phyloP scores from a whole-genome alignment of 1,284 basidiomycete species.

The Porodaedalea pini region DNA sequence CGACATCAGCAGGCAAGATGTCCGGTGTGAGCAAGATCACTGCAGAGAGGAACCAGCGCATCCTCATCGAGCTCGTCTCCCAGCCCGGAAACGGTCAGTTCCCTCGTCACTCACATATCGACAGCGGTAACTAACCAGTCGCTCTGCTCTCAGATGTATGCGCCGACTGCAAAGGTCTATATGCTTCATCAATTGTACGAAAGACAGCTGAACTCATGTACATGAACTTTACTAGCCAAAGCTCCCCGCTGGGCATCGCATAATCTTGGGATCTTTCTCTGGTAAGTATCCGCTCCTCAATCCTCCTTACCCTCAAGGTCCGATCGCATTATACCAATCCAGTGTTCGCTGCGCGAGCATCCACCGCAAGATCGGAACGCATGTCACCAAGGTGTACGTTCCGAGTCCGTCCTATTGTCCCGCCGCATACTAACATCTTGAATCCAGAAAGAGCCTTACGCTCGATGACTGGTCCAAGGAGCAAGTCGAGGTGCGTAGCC shows the following conservation, averaged over 20 bases:
- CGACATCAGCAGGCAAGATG: background rate
- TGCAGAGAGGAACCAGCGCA: constrained; percentile 65
- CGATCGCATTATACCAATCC: constrained; percentile 20
- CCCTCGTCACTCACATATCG: background rate
- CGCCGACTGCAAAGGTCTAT: constrained; percentile 72
- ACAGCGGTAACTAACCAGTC: constrained; percentile 9
- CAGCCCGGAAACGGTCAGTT: constrained; percentile 72
- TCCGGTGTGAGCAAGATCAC: constrained; percentile 48
- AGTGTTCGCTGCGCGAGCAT: constrained; percentile 82
- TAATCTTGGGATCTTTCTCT: constrained; percentile 79
- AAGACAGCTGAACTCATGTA: background rate
- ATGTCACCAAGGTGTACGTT: constrained; percentile 78
- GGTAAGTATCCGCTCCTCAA: constrained; percentile 41
- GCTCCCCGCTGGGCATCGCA: constrained; percentile 78
- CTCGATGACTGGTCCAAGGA: constrained; percentile 84
- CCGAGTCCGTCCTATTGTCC: constrained; percentile 1
- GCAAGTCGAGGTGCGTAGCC: constrained; percentile 67
- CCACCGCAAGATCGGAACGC: constrained; percentile 86
- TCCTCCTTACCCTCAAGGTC: too few relatives aligned
- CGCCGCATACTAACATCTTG: background rate
- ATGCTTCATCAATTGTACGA: background rate
- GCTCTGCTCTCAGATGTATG: constrained; percentile 56
- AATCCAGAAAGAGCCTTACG: constrained; percentile 72
- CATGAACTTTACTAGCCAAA: constrained; percentile 30
- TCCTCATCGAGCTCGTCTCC: constrained; percentile 59